Evolutionary conservation across 2,329 filamentous ascomycete species (phyloP), one percentile per base, ranked within the genome.

Genomic region (Pseudogymnoascus sp.): DNA sequence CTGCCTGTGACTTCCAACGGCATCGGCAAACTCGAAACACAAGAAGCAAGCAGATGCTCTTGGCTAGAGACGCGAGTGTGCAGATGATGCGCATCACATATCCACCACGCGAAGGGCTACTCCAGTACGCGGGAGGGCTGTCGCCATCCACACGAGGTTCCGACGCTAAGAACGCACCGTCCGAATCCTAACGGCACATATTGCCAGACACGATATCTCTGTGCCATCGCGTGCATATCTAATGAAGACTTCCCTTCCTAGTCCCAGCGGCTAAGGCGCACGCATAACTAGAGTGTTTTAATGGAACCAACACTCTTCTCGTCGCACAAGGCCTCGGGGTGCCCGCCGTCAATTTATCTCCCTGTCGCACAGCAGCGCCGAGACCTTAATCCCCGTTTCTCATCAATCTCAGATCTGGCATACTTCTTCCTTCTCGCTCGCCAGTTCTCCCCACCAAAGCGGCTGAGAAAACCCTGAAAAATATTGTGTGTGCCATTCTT

Each of bases 1-100:
- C n/a, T 35, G 11, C 10, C 49, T 35, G 16, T 19, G 10, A 35
- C 10, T 11, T 3, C 29, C 29, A 55, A 35, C 16, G 11, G 49
- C 16, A 35, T 55, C 49, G 49, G 16, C 49, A 19, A 55, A 55
- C 49, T 55, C 49, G 49, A 55, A 55, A 55, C 49, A 55, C 49
- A 33, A 55, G 49, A 55, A 55, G 49, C n/a, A 55, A 55, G 16
- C 11, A 55, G 29, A 35, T 21, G 6, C 19, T 6, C 49, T 21
- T 55, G 29, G 29, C 16, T n/a, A 55, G 16, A 55, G 49, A 55
- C 29, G 33, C n/a, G 16, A 55, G 10, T 55, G 10, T 21, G 49
- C 29, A 55, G 49, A 55, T 55, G 49, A 33, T 55, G 29, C 16
- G 4, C 16, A 55, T 55, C 49, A 31, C 49, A 55, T 19, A 29